Percentiles rank a stretch among this genome's conserved stretches.
Evolutionary conservation across 163 green algal species (phyloP).

Genomic region (Volvox carteri): DNA sequence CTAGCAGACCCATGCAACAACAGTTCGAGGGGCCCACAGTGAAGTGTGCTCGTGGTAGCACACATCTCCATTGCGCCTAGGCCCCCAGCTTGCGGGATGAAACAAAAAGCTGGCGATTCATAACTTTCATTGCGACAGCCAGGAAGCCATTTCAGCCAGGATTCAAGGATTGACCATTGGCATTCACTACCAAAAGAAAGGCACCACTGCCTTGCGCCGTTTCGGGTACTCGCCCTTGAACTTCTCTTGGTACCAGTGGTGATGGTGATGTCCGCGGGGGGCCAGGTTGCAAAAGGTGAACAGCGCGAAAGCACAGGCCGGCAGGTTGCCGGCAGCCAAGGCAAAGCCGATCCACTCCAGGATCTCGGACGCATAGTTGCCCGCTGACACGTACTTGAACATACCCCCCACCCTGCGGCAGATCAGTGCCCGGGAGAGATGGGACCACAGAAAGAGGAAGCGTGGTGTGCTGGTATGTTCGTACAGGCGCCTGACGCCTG

Average conservation of each 20-base stretch:
- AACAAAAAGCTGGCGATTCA: no score
- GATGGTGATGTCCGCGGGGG: slow-evolving; percentile 77
- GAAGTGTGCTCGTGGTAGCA: no score
- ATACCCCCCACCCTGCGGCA: slow-evolving; percentile 68
- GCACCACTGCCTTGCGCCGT: slow-evolving; percentile 77
- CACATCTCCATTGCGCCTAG: no score
- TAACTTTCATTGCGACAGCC: no score
- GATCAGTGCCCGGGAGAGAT: background rate
- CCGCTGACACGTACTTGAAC: slow-evolving; percentile 86
- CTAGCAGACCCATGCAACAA: no score
- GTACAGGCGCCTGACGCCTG: no score
- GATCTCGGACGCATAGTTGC: slow-evolving; percentile 90
- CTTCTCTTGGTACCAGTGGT: slow-evolving; percentile 82
- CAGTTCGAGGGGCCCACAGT: no score
- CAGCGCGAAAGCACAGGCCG: slow-evolving; percentile 78
- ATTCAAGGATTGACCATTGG: no score
- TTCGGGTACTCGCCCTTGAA: slow-evolving; percentile 81
- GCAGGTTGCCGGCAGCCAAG: slow-evolving; percentile 66
- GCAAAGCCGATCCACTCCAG: slow-evolving; percentile 85
- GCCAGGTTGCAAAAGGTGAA: slow-evolving; percentile 86
- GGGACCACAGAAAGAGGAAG: no score
- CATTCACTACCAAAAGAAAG: slow-evolving; percentile 81
- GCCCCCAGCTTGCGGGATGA: no score
- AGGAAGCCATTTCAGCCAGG: no score
- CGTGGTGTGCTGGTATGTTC: no score